Evolutionary conservation across 2,329 filamentous ascomycete species (phyloP), one percentile per base, ranked within the genome.

Genomic region (Beauveria bassiana): DNA sequence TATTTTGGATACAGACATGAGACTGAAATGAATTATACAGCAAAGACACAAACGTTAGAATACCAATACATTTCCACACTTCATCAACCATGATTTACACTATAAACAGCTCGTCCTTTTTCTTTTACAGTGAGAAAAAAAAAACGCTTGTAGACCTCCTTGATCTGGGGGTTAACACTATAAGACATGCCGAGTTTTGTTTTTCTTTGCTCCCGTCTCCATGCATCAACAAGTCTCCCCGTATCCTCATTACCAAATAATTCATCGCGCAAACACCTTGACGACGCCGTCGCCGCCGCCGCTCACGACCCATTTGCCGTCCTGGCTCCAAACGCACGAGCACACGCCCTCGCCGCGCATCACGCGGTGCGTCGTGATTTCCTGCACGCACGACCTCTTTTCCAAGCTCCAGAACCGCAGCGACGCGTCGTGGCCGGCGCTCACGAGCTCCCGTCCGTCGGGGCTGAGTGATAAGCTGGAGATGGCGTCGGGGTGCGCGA

Each of bases 281-380:
- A 97, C 93, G 42, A 96, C 88, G 7, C 95, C 95, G 73, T 99
- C 95, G 14, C 95, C 95, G 46, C 95, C 95, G 43, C 89, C 93
- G 68, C 91, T 96, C 62, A 98, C 91, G 43, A 99, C 93, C 84
- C 95, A 95, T 66, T 92, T 85, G 40, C 93, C 93, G 71, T 99
- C 95, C 69, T 92, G 89, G 71, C 92, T 96, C 95, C 95, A 99
- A 20, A 95, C 90, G 5, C 96, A 93, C 18, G 88, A 85, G 75
- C 93, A 98, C 8, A 98, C 91, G 24, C 95, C 95, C 73, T 99
- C 95, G 54, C 93, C 95, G 57, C 95, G 86, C 93, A 98, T 97
- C 66, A 96, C 84, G 46, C 95, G 86, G 75, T 98, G 93, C 64
- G 86, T 91, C 3, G 92, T 96, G 68, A 99, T 91, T 73, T 98